Percentiles rank a stretch among this genome's conserved stretches.
phyloP scores from a whole-genome alignment of 169 alveolate species.

The Eimeria maxima region DNA sequence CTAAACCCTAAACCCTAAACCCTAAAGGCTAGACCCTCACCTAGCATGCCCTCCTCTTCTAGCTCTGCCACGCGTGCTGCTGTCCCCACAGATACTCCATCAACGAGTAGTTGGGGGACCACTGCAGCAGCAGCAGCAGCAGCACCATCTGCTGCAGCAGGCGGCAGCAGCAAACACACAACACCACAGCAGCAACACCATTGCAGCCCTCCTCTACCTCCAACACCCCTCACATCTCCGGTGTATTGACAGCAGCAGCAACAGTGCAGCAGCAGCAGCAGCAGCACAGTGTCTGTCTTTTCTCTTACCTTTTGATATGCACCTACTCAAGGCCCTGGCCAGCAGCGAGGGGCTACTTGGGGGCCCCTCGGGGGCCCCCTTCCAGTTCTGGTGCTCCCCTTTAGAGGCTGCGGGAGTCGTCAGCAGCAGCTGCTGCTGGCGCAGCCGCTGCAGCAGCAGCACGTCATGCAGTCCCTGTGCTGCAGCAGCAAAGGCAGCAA shows the following conservation, averaged over 20 bases:
- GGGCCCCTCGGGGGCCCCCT: constrained; percentile 25
- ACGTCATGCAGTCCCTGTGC: constrained; percentile 13
- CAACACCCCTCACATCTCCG: not conserved
- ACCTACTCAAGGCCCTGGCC: not conserved
- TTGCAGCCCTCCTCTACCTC: not conserved
- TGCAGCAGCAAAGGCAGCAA: constrained; percentile 20
- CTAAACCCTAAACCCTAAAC: not conserved
- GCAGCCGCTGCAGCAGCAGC: constrained; percentile 10
- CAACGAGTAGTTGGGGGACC: not conserved
- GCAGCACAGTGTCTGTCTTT: not conserved
- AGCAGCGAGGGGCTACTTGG: not conserved
- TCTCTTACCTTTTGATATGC: not conserved
- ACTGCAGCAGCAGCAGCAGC: constrained; percentile 10
- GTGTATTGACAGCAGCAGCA: not conserved
- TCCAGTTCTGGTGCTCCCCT: not conserved
- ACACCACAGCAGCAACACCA: not conserved
- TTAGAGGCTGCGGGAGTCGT: not conserved
- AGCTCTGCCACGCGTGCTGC: not conserved
- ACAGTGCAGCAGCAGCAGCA: not conserved
- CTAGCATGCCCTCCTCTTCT: constrained; percentile 34
- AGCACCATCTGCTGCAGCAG: constrained; percentile 2
- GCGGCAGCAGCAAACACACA: constrained; percentile 3
- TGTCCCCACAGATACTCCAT: constrained; percentile 28
- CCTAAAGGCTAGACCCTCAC: not conserved
- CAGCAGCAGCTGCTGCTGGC: not conserved